Conservation (phyloP, 257 asterid genomes). For the Solanum paucissectum region DNA sequence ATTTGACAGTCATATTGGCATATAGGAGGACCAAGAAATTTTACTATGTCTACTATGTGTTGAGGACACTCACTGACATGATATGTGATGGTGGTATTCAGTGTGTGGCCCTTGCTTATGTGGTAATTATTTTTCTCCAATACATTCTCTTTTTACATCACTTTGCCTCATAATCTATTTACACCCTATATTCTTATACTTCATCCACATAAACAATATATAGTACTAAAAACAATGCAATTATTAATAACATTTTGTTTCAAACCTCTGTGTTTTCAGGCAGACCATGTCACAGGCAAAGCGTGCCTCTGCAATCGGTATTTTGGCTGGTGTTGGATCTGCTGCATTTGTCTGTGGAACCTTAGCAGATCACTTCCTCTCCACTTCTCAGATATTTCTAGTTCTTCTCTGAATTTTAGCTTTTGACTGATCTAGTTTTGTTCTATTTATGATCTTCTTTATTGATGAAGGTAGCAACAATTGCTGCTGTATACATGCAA, state of each 20-base stretch:
- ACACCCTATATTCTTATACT: not conserved
- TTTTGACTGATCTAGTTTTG: not conserved
- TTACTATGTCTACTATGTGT: conserved; percentile 22
- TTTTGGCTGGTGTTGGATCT: conserved; percentile 38
- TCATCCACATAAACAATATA: too few relatives aligned
- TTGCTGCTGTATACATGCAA: conserved; percentile 45
- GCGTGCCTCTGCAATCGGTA: conserved; percentile 45
- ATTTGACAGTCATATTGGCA: conserved; percentile 20
- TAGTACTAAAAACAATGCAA: not conserved
- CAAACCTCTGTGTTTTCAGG: conserved; percentile 16
- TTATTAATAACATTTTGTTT: not conserved
- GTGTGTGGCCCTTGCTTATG: conserved; percentile 39
- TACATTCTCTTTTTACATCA: not conserved
- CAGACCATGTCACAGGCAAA: conserved; percentile 42
- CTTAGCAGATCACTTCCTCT: conserved; percentile 37
- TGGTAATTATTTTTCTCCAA: conserved; percentile 16
- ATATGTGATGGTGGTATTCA: conserved; percentile 38
- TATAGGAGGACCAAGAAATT: conserved; percentile 29
- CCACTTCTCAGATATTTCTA: conserved; percentile 35
- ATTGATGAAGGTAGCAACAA: conserved; percentile 34
- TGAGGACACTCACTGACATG: conserved; percentile 38
- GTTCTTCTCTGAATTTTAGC: not conserved
- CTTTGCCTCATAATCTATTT: not conserved
- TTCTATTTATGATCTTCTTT: not conserved
- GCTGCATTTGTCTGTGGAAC: conserved; percentile 50